Conservation (phyloP, 2,329 filamentous ascomycete genomes). For the Penicillium paneum region DNA sequence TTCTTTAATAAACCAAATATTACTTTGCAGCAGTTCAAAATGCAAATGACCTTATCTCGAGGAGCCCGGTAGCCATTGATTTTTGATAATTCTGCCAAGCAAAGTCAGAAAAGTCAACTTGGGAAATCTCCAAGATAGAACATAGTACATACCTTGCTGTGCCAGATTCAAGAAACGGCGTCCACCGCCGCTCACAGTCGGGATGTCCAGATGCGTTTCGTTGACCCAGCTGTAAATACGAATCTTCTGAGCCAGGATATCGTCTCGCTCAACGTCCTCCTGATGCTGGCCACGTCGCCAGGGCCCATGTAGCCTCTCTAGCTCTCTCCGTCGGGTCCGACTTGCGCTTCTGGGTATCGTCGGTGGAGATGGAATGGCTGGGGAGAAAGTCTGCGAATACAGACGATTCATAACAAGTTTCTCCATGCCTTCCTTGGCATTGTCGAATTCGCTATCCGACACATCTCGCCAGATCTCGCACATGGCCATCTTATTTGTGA, state of each 20-base stretch:
- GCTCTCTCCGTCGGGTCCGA: slow-evolving; percentile 65
- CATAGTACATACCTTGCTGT: slow-evolving; percentile 64
- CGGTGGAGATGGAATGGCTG: slow-evolving; percentile 79
- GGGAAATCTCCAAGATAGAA: neutral
- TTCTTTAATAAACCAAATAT: slow-evolving; percentile 94
- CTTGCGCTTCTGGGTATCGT: slow-evolving; percentile 57
- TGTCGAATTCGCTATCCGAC: slow-evolving; percentile 95
- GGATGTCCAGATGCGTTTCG: slow-evolving; percentile 91
- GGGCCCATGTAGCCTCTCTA: slow-evolving; percentile 67
- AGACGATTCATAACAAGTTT: slow-evolving; percentile 98
- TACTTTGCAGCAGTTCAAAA: slow-evolving; percentile 98
- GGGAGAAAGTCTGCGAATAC: slow-evolving; percentile 94
- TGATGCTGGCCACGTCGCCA: slow-evolving; percentile 94
- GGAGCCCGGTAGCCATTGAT: slow-evolving; percentile 97
- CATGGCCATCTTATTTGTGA: slow-evolving; percentile 95
- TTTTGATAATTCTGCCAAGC: slow-evolving; percentile 74
- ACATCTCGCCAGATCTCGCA: slow-evolving; percentile 97
- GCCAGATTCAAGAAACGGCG: slow-evolving; percentile 83
- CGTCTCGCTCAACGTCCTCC: slow-evolving; percentile 94
- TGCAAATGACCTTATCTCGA: slow-evolving; percentile 96
- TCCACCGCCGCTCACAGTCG: slow-evolving; percentile 77
- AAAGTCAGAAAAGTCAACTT: slow-evolving; percentile 21
- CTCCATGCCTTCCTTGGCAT: slow-evolving; percentile 97
- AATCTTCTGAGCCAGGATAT: slow-evolving; percentile 94
- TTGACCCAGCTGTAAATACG: slow-evolving; percentile 93